Conservation (phyloP, 129 eudicot species). For the Chrysanthemum makinoi region DNA sequence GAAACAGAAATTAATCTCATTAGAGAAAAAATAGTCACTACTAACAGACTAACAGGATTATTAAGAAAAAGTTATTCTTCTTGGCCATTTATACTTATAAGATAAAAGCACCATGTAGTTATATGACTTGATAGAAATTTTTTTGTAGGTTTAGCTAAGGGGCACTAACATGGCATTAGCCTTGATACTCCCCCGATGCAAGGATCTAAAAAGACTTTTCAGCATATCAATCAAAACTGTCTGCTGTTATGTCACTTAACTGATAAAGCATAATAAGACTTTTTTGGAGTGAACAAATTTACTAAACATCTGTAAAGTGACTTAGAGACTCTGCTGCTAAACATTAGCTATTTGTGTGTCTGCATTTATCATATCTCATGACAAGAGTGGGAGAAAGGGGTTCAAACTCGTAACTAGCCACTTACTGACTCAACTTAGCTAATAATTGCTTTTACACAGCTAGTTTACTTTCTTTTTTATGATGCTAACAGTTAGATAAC, state of each 20-base stretch:
- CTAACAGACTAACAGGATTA: conserved; percentile 8
- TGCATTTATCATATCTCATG: conserved; percentile 5
- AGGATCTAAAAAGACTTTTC: background rate
- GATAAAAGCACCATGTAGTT: background rate
- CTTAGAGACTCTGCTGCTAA: background rate
- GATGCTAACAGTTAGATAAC: background rate
- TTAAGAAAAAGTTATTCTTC: background rate
- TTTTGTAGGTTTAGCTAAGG: background rate
- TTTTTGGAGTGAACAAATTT: background rate
- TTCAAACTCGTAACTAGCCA: background rate
- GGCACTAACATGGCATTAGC: background rate
- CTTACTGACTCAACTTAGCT: background rate
- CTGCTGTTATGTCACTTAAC: background rate
- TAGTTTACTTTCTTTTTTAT: background rate
- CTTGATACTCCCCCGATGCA: background rate
- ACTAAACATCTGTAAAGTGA: background rate
- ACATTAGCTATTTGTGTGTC: background rate
- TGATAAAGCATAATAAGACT: too few relatives aligned
- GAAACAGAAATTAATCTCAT: conserved; percentile 21
- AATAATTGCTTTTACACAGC: background rate
- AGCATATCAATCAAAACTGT: background rate
- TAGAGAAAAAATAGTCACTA: background rate
- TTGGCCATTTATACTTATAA: background rate
- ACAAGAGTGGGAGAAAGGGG: background rate
- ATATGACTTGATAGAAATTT: background rate